Evolutionary conservation across 441 rosid species (phyloP), one percentile per base, ranked within the genome.

Genomic region (Biscutella auriculata): DNA sequence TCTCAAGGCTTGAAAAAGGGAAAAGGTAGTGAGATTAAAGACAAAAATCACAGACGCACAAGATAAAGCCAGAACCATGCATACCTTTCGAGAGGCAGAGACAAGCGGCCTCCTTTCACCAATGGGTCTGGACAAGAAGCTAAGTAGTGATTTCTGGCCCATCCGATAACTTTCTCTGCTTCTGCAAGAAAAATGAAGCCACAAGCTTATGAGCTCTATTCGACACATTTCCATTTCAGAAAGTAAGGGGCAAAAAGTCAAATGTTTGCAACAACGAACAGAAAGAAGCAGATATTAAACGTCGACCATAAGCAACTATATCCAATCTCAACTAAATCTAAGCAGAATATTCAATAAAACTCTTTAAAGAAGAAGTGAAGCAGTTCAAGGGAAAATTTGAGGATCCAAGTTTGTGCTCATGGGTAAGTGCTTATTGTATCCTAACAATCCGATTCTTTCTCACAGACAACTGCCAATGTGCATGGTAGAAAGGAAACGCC

Each of bases 161-260:
- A 87, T 53, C 99, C 99, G 62, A 89, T 80, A 68, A 89, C 72
- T 71, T 85, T 89, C 77, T 87, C 96, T 69, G 96, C 89, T 79
- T 84, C 99, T 93, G 82, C 47, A 72, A 54, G 42, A 63, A 53
- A 63, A 60, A 60, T n/a, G n/a, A 60, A 21, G 15, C 39, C 46
- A 66, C 45, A 53, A 41, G 47, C 27, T 34, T 26, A n/a, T 63
- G n/a, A 63, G 33, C 39, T 26, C 46, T 36, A 27, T 41, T 25
- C 39, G 23, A 19, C 15, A 40, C 53, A 26, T n/a, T 35, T 40
- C 23, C 8, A 48, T 48, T 29, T 10, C 40, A 23, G 30, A 49
- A 28, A 39, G 11, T 21, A 48, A 48, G 21, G 47, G 30, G n/a
- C n/a, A 3, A 11, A 29, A n/a, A 49, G 11, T 49, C 32, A 40